Evolutionary conservation across 192 early-diverging fungal genomes (phyloP).

Genomic region (Lunasporangiospora selenospora): DNA sequence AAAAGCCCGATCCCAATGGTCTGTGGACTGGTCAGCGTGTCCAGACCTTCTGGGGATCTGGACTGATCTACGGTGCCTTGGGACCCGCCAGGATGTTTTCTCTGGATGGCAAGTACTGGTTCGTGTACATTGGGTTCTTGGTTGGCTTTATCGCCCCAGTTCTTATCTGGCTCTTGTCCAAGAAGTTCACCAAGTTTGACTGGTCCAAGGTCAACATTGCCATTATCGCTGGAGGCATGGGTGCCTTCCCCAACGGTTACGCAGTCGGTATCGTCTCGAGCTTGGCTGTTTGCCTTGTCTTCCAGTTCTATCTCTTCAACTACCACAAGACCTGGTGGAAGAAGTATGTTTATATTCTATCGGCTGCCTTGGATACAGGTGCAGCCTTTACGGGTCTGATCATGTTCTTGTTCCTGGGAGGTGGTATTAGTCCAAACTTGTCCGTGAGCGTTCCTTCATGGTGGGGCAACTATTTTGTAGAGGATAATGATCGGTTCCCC

Average conservation of each 20-base stretch:
- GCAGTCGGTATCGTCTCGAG: conserved; percentile 30
- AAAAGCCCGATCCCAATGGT: conserved; percentile 46
- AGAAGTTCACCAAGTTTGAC: conserved; percentile 41
- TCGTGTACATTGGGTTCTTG: conserved; percentile 45
- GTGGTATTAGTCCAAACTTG: conserved; percentile 26
- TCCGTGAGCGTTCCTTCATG: neutral
- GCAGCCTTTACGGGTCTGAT: conserved; percentile 50
- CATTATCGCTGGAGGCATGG: conserved; percentile 54
- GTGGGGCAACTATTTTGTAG: neutral
- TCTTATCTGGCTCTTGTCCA: conserved; percentile 33
- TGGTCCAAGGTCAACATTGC: conserved; percentile 61
- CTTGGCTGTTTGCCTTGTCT: conserved; percentile 49
- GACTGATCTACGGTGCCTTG: conserved; percentile 74
- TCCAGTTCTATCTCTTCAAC: conserved; percentile 57
- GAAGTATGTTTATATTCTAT: conserved; percentile 72
- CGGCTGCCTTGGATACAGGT: conserved; percentile 65
- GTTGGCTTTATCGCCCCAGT: conserved; percentile 41
- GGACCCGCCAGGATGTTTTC: conserved; percentile 71
- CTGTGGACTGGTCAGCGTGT: conserved; percentile 60
- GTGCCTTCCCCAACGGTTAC: conserved; percentile 55
- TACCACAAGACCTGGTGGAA: conserved; percentile 60
- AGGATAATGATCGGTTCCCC: neutral
- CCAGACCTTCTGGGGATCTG: conserved; percentile 66
- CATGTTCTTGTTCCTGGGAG: conserved; percentile 52
- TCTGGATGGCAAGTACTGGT: conserved; percentile 35